phyloP scores from a whole-genome alignment of 352 stramenopile genomes.

The Phytopythium aichiense region DNA sequence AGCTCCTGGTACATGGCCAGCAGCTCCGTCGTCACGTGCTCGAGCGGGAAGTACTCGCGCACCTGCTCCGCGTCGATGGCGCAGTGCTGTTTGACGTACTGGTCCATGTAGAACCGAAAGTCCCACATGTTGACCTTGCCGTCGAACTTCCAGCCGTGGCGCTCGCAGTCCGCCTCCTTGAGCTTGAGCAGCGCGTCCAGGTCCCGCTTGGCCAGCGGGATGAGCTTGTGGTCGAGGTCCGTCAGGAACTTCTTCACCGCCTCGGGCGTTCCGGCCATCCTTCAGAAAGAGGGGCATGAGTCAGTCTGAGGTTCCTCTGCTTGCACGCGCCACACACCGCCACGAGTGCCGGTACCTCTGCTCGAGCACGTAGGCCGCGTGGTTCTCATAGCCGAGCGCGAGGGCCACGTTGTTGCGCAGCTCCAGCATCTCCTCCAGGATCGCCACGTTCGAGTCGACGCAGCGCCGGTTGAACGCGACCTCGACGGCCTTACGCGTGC shows the following conservation, averaged over 20 bases:
- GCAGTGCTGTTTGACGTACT: slow-evolving; percentile 85
- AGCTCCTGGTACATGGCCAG: slow-evolving; percentile 89
- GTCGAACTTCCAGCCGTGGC: slow-evolving; percentile 59
- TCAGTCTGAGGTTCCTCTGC: background rate
- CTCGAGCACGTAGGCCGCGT: slow-evolving; percentile 81
- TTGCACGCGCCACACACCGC: too few relatives aligned
- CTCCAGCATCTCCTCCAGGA: slow-evolving; percentile 81
- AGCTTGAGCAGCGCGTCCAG: slow-evolving; percentile 65
- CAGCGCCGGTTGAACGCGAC: slow-evolving; percentile 82
- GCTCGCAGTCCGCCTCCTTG: slow-evolving; percentile 59
- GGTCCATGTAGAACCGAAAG: slow-evolving; percentile 88
- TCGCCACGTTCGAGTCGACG: slow-evolving; percentile 76
- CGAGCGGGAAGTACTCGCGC: slow-evolving; percentile 86
- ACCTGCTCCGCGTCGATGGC: slow-evolving; percentile 85
- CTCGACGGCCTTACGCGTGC: slow-evolving; percentile 77
- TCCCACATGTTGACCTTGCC: slow-evolving; percentile 91
- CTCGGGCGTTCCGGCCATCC: slow-evolving; percentile 62
- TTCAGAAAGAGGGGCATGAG: slow-evolving; percentile 13
- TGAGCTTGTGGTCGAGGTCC: slow-evolving; percentile 72
- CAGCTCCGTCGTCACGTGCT: slow-evolving; percentile 82
- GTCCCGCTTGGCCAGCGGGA: slow-evolving; percentile 75
- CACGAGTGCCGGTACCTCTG: slow-evolving; percentile 38
- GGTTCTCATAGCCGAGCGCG: slow-evolving; percentile 78
- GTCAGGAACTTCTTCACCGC: slow-evolving; percentile 69
- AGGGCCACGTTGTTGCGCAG: slow-evolving; percentile 74